These are phyloP conservation scores for Colletotrichum tropicicola DNA, from an alignment of 2,329 filamentous ascomycete genomes.

Conservation along the genomic window DNA sequence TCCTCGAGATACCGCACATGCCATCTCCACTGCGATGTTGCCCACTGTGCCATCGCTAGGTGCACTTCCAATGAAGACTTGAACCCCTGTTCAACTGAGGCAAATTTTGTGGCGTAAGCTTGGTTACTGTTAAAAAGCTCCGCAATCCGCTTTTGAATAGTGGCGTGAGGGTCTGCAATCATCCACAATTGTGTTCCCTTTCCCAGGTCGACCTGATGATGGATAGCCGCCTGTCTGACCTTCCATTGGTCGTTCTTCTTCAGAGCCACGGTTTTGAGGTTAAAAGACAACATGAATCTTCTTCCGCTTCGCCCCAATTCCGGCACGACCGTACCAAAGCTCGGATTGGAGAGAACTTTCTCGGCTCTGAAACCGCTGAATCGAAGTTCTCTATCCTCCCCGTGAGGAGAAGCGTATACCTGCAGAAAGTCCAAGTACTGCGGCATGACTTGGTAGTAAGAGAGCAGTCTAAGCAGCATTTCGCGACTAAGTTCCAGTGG, in stretches of 20 bases:
- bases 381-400: constrained; percentile 38
- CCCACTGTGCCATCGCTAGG: background rate
- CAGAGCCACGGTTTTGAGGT: constrained; percentile 38
- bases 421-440: constrained; percentile 48
- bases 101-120: constrained; percentile 39
- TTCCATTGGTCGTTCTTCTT: constrained; percentile 39
- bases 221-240: constrained; percentile 45
- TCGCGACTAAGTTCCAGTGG: background rate
- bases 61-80: background rate
- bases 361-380: constrained; percentile 48
- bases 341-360: constrained; percentile 33
- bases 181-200: constrained; percentile 50
- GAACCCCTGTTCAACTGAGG: constrained; percentile 40
- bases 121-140: background rate
- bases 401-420: constrained; percentile 42
- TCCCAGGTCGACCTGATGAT: constrained; percentile 50
- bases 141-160: constrained; percentile 33
- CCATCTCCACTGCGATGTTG: constrained; percentile 33
- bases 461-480: constrained; percentile 34
- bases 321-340: constrained; percentile 27
- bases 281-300: constrained; percentile 46
- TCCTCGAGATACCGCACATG: constrained; percentile 32
- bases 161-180: constrained; percentile 43
- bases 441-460: constrained; percentile 50
- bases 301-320: constrained; percentile 42